Base-by-base conservation (phyloP, 2,329 filamentous ascomycete species). In the Fusarium sp. region DNA sequence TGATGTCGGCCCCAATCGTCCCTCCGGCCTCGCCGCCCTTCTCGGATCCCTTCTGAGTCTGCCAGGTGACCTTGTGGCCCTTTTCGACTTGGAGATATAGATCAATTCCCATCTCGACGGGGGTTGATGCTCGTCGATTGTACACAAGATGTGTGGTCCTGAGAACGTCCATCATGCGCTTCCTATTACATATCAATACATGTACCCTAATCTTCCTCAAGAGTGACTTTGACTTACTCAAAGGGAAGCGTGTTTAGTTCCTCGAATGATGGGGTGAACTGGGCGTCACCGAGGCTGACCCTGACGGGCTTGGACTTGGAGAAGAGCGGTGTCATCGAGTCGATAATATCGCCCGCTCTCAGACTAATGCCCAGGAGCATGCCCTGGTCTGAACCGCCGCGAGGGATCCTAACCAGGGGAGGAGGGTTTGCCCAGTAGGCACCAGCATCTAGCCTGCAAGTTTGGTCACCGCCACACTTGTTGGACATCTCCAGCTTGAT, bases 261-360 rank as follows among this genome's bases (percentile, higher is more conserved):
- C 9, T 49, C 47, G 25, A 49, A 49, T 6, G 37, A 33, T 0
- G 47, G 47, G 3, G 25, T 25, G 5, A 49, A 49, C 25, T 25
- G 23, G 8, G 47, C 23, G 4, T 49, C 27, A 27, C 37, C 25
- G 2, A 49, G 27, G 17, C 15, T 19, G 5, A 49, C 47, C 10
- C 7, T 49, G 6, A 33, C 47, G 2, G 41, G 25, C 8, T 19
- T 38, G n/a, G 36, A 17, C 37, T 49, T 49, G 47, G 47, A 42
- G n/a, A 49, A 49, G n/a, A 49, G 23, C 9, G 47, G 47, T 21
- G 37, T 49, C 29, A 49, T 49, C 3, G 29, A 25, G 13, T 43
- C 47, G 9, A 49, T 49, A 8, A 38, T 36, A 4, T 49, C 37
- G 3, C 47, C 37, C 13, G 39, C 37, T 19, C 14, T 49, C 8